phyloP scores from a whole-genome alignment of 2,329 filamentous ascomycete genomes.

The Aureobasidium sp. region DNA sequence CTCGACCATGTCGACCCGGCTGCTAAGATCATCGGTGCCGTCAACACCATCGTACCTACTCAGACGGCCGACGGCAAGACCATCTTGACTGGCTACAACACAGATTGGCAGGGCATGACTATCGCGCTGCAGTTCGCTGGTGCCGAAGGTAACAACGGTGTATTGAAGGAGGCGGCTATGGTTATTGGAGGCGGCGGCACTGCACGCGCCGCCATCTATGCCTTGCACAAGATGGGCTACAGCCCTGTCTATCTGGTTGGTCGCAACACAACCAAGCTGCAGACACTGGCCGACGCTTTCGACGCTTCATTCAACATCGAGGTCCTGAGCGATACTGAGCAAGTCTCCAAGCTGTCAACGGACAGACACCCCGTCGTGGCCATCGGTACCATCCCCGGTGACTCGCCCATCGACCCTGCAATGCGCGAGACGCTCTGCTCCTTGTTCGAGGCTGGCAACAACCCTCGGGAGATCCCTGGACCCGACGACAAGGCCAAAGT shows the following conservation, averaged over 20 bases:
- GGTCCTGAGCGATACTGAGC: conserved; percentile 50
- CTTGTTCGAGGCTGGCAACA: conserved; percentile 42
- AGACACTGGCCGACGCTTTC: conserved; percentile 64
- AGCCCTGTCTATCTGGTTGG: conserved; percentile 82
- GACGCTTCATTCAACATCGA: conserved; percentile 64
- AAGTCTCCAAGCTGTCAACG: conserved; percentile 42
- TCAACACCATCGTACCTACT: conserved; percentile 80
- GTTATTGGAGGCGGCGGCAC: conserved; percentile 91
- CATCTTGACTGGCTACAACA: conserved; percentile 75
- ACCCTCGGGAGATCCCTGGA: conserved; percentile 36
- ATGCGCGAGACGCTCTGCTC: conserved; percentile 59
- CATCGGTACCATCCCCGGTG: conserved; percentile 85
- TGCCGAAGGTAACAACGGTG: conserved; percentile 36
- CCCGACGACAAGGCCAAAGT: conserved; percentile 41
- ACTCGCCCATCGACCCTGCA: conserved; percentile 67
- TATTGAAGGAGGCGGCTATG: conserved; percentile 47
- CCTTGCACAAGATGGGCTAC: conserved; percentile 76
- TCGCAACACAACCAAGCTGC: conserved; percentile 62
- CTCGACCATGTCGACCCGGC: conserved; percentile 75
- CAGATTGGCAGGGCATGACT: conserved; percentile 91
- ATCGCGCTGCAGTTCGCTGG: conserved; percentile 67
- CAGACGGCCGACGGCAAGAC: conserved; percentile 34
- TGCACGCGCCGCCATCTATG: conserved; percentile 82
- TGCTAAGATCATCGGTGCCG: conserved; percentile 76
- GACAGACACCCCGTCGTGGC: conserved; percentile 59